These are phyloP conservation scores for Plasmodium cynomolgi DNA, from an alignment of 169 alveolate species.

Conservation along the genomic window DNA sequence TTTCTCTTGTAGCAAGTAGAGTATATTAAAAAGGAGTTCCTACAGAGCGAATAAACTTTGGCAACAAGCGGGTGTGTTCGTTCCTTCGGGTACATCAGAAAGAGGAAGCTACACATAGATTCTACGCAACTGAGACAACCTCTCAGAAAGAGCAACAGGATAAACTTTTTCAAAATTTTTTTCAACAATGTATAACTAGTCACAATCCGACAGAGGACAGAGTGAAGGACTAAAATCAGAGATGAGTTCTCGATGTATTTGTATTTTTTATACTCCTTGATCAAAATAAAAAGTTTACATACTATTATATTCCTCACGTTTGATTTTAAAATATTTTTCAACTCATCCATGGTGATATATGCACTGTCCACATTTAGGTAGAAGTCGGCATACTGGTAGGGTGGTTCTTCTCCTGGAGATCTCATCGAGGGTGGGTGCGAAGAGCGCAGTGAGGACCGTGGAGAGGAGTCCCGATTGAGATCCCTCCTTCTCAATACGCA, in stretches of 20 bases:
- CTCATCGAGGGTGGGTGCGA: background rate
- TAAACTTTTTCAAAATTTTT: conserved; percentile 14
- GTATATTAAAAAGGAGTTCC: conserved; percentile 35
- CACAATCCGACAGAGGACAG: conserved; percentile 30
- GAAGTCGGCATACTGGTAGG: background rate
- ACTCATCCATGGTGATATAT: conserved; percentile 37
- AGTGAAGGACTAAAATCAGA: conserved; percentile 10
- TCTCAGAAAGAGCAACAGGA: conserved; percentile 27
- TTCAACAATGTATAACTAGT: background rate
- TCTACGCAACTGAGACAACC: conserved; percentile 58
- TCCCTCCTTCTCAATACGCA: conserved; percentile 18
- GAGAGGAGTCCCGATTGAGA: background rate
- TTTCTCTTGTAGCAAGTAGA: conserved; percentile 36
- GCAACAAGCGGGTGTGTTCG: background rate
- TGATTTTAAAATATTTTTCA: conserved; percentile 30
- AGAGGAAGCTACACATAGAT: conserved; percentile 22
- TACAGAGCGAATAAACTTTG: conserved; percentile 23
- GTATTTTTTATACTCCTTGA: conserved; percentile 40
- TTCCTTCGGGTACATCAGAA: conserved; percentile 16
- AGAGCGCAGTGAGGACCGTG: background rate
- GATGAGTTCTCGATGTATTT: conserved; percentile 62
- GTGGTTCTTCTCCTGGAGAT: background rate
- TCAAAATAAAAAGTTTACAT: conserved; percentile 39
- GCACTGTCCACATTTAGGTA: conserved; percentile 1
- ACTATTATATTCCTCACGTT: conserved; percentile 35